Conservation (phyloP, 2,329 filamentous ascomycete species). For the Coniochaeta sp. region DNA sequence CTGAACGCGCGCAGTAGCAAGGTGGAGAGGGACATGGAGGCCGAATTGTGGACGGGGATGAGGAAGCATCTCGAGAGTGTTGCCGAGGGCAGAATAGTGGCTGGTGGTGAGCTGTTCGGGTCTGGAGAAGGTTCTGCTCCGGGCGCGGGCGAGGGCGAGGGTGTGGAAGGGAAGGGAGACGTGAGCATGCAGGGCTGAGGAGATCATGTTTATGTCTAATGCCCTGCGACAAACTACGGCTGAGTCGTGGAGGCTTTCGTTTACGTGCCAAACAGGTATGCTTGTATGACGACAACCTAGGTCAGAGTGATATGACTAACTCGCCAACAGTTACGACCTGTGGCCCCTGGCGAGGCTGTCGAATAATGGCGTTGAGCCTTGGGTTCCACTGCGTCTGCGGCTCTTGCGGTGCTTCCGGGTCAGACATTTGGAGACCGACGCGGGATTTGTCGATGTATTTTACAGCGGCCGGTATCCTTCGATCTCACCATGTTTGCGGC, state of each 20-base stretch:
- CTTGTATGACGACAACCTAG: background rate
- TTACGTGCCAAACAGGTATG: background rate
- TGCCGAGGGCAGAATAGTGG: conserved; percentile 3
- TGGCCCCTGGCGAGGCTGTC: background rate
- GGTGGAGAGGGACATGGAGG: conserved; percentile 76
- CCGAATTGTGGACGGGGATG: conserved; percentile 65
- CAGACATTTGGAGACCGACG: background rate
- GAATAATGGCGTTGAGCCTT: background rate
- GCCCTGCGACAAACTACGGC: background rate
- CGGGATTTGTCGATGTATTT: background rate
- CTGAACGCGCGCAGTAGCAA: conserved; percentile 79
- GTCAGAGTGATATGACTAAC: background rate
- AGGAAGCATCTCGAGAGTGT: conserved; percentile 43
- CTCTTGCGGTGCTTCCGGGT: background rate
- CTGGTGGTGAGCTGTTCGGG: background rate
- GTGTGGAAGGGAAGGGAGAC: conserved; percentile 8
- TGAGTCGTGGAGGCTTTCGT: background rate
- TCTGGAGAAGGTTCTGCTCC: background rate
- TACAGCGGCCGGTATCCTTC: no score
- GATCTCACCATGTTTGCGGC: background rate
- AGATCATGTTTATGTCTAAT: background rate
- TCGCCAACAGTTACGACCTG: background rate
- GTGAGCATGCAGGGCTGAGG: conserved; percentile 24
- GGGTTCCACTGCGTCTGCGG: background rate
- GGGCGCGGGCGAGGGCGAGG: background rate